Conservation (phyloP, 2,329 filamentous ascomycete genomes). For the Amesomyces nigricolor region DNA sequence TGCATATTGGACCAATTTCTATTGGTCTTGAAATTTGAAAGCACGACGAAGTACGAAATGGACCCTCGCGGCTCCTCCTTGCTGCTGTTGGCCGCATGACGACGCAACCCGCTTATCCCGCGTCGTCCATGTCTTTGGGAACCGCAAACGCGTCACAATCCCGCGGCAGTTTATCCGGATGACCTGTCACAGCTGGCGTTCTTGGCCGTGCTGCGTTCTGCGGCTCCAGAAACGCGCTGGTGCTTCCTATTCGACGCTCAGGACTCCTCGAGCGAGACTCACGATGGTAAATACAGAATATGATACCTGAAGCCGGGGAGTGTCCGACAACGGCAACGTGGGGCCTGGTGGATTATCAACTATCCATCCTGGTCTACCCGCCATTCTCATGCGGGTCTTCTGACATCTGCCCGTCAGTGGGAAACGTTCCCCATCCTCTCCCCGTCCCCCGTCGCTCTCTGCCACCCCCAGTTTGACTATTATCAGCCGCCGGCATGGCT, state of each 20-base stretch:
- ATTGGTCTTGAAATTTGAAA: too few species aligned
- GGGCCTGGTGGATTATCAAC: too few species aligned
- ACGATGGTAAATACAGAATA: not conserved
- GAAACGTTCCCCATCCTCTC: not conserved
- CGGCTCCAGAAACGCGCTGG: not conserved
- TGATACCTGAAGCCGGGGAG: too few species aligned
- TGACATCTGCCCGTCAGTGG: too few species aligned
- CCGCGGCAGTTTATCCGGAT: not conserved
- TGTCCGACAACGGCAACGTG: not conserved
- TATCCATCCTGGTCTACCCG: too few species aligned
- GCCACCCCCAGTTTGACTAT: slow-evolving; percentile 13
- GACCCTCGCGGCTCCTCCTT: too few species aligned
- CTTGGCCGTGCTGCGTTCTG: not conserved
- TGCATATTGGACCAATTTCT: too few species aligned
- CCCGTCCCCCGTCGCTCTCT: too few species aligned
- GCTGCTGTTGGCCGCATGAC: slow-evolving; percentile 7
- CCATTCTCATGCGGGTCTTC: too few species aligned
- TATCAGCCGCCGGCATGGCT: slow-evolving; percentile 13
- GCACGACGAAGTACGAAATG: too few species aligned
- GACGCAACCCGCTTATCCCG: not conserved
- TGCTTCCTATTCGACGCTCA: slow-evolving; percentile 5
- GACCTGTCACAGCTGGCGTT: not conserved
- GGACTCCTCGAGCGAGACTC: not conserved
- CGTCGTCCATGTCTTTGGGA: not conserved
- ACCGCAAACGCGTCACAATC: not conserved